phyloP scores from a whole-genome alignment of 345 rosid genomes.

The Hevea brasiliensis region DNA sequence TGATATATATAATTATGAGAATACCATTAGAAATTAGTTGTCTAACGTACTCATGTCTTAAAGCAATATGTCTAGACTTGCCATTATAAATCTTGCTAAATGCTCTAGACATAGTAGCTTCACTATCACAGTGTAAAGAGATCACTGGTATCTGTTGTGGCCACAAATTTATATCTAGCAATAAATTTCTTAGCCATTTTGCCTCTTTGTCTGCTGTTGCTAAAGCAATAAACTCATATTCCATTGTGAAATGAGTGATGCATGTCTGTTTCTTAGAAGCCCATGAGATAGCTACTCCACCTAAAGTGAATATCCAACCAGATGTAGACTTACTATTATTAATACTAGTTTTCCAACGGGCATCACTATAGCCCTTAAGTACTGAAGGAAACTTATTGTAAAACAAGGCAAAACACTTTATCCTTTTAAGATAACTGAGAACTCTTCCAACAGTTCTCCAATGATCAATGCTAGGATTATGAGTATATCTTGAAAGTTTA shows the following conservation, averaged over 20 bases:
- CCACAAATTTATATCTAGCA: background rate
- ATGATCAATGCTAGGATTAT: background rate
- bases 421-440: background rate
- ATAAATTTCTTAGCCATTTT: background rate
- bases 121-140: background rate
- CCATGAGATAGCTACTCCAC: background rate
- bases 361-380: background rate
- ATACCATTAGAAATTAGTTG: no score
- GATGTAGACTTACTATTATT: background rate
- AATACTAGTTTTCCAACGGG: background rate
- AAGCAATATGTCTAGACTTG: no score
- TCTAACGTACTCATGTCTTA: no score
- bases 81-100: no score
- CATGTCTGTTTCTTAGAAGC: no score
- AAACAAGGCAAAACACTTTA: background rate
- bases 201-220: background rate
- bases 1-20: no score
- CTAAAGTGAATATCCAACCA: background rate
- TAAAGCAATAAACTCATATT: background rate
- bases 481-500: slow-evolving; percentile 1
- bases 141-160: background rate
- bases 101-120: background rate
- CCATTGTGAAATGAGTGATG: no score
- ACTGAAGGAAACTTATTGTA: background rate
- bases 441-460: background rate